Evolutionary conservation across 352 stramenopile genomes (phyloP).

Genomic region (Phytophthora brassicae): DNA sequence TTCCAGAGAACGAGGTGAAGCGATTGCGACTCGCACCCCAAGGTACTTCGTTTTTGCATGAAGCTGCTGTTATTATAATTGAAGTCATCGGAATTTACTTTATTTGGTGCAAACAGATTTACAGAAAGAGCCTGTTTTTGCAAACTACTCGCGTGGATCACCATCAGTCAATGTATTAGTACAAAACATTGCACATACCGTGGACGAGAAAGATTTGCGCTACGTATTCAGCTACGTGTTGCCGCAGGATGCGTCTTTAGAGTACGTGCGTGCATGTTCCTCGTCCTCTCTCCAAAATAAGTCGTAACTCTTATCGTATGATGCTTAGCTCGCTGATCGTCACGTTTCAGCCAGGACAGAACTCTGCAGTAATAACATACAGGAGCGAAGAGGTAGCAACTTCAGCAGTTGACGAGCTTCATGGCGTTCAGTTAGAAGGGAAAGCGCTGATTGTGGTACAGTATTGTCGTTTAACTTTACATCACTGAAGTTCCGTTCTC

Average conservation of each 20-base stretch:
- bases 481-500: background rate
- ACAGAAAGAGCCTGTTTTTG: constrained; percentile 35
- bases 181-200: constrained; percentile 40
- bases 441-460: constrained; percentile 56
- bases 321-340: constrained; percentile 26
- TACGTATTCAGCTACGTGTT: constrained; percentile 64
- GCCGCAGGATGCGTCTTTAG: constrained; percentile 33
- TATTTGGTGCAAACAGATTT: constrained; percentile 28
- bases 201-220: constrained; percentile 57
- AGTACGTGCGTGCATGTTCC: constrained; percentile 26
- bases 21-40: constrained; percentile 31
- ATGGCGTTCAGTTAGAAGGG: constrained; percentile 54
- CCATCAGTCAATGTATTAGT: constrained; percentile 38
- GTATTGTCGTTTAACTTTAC: background rate
- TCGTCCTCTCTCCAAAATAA: background rate
- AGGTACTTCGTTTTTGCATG: constrained; percentile 30
- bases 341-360: constrained; percentile 1
- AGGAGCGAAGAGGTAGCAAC: constrained; percentile 35
- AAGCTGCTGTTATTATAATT: background rate
- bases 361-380: constrained; percentile 26
- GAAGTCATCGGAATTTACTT: background rate
- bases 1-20: constrained; percentile 58
- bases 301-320: background rate
- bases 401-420: constrained; percentile 42
- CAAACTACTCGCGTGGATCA: constrained; percentile 35